Base-by-base conservation (phyloP, 2,329 filamentous ascomycete genomes). In the Westerdykella sp. region DNA sequence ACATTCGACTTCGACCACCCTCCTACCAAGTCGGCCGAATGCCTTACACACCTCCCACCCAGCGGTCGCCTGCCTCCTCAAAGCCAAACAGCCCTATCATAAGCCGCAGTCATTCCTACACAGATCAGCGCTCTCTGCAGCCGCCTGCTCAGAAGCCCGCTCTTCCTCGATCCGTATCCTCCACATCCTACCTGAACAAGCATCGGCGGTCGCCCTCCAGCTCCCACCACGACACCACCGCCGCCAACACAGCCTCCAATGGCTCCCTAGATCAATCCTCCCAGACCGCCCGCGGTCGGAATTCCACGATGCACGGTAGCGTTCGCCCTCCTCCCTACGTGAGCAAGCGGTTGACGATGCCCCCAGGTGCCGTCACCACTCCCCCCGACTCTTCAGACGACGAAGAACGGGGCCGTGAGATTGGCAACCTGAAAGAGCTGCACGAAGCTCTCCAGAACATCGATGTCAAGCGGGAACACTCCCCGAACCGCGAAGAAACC, bases 321-420 rank as follows among this genome's bases (percentile, higher is more conserved):
- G 72, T 94, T 49, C 81, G 87, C 56, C 86, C 90, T 66, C 94
- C 89, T 38, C 87, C 88, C 13, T 84, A 87, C n/a, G 87, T 88
- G 14, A 69, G 88, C 50, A 87, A 82, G 50, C 81, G 87, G 69
- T 77, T 80, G 46, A 72, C 79, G 50, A 93, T 95, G 66, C 88
- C 89, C 34, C 80, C 81, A 49, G 88, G 87, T 48, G 89, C 87
- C 50, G 80, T 95, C 55, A 86, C 95, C 46, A 96, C 91, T 0
- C 91, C 91, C 30, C 91, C 91, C 9, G 91, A 96, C 58, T 95
- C 90, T 28, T 90, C 84, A 21, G 89, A 90, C 66, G 90, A 93
- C 51, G 89, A 95, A 54, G 88, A 94, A 59, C 82, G 62, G 23
- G 80, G 53, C 48, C 62, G 52, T 21, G 57, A 45, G 54, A 69